These are phyloP conservation scores for Kandelia obovata DNA, from an alignment of 345 rosid species.

Conservation along the genomic window DNA sequence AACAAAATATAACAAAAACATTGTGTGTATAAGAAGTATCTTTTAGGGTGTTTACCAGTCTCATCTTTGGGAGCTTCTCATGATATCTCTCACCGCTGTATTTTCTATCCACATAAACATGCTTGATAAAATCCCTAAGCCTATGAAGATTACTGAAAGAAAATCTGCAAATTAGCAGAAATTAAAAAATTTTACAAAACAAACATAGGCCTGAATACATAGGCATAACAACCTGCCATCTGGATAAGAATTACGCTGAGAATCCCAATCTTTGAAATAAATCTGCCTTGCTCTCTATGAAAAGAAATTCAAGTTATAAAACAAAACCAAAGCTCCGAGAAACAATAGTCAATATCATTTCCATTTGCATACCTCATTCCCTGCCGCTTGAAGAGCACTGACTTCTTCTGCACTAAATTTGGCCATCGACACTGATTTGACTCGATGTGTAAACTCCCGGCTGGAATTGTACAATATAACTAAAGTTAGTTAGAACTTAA, in stretches of 20 bases:
- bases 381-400: slow-evolving; percentile 66
- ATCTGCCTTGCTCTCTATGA: slow-evolving; percentile 68
- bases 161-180: not conserved
- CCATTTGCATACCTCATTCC: slow-evolving; percentile 60
- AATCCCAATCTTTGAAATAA: slow-evolving; percentile 75
- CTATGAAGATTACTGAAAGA: slow-evolving; percentile 60
- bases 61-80: slow-evolving; percentile 39
- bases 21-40: not conserved
- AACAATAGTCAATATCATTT: not conserved
- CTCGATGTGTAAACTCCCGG: slow-evolving; percentile 87
- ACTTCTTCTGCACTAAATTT: slow-evolving; percentile 83
- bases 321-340: not conserved
- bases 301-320: slow-evolving; percentile 2
- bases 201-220: not conserved
- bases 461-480: slow-evolving; percentile 31
- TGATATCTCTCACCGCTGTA: slow-evolving; percentile 48
- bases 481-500: no score
- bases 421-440: slow-evolving; percentile 91
- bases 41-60: slow-evolving; percentile 42
- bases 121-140: slow-evolving; percentile 77
- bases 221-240: slow-evolving; percentile 61
- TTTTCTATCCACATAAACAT: slow-evolving; percentile 71
- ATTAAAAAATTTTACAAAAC: no score
- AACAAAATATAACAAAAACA: not conserved
- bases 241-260: slow-evolving; percentile 58